Evolutionary conservation across 148 eudicot species (phyloP).

Genomic region (Nepenthes mirabilis): DNA sequence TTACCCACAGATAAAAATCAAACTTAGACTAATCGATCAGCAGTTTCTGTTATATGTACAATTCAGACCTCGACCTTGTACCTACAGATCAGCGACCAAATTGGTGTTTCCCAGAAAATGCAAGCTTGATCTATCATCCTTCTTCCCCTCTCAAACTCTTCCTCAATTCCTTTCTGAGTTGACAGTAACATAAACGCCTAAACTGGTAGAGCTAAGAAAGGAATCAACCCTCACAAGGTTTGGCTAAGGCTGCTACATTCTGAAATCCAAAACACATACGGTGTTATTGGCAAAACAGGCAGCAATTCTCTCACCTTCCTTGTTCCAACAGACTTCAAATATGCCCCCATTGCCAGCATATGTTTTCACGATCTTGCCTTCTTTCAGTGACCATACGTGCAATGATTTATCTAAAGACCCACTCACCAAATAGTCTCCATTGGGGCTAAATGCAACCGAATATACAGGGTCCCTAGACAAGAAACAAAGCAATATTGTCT

Average conservation of each 20-base stretch:
- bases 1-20: too few relatives aligned
- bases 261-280: slow-evolving; percentile 40
- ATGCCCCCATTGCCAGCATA: slow-evolving; percentile 70
- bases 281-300: slow-evolving; percentile 77
- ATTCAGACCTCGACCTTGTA: too few relatives aligned
- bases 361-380: slow-evolving; percentile 61
- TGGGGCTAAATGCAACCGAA: slow-evolving; percentile 84
- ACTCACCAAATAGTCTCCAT: slow-evolving; percentile 73
- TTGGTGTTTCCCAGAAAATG: too few relatives aligned
- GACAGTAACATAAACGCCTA: too few relatives aligned
- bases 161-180: too few relatives aligned
- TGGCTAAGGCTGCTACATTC: slow-evolving; percentile 13
- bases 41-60: too few relatives aligned
- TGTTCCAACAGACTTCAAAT: slow-evolving; percentile 93
- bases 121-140: too few relatives aligned
- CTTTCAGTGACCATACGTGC: slow-evolving; percentile 77
- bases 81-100: too few relatives aligned
- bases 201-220: too few relatives aligned
- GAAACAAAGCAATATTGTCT: not conserved
- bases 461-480: slow-evolving; percentile 66
- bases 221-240: too few relatives aligned
- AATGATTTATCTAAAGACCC: slow-evolving; percentile 74
- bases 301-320: slow-evolving; percentile 77
- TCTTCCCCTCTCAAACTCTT: too few relatives aligned
- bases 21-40: too few relatives aligned